Evolutionary conservation across 768 basidiomycete genomes (phyloP), one percentile per base, ranked within the genome.

Genomic region (Russula foetens): DNA sequence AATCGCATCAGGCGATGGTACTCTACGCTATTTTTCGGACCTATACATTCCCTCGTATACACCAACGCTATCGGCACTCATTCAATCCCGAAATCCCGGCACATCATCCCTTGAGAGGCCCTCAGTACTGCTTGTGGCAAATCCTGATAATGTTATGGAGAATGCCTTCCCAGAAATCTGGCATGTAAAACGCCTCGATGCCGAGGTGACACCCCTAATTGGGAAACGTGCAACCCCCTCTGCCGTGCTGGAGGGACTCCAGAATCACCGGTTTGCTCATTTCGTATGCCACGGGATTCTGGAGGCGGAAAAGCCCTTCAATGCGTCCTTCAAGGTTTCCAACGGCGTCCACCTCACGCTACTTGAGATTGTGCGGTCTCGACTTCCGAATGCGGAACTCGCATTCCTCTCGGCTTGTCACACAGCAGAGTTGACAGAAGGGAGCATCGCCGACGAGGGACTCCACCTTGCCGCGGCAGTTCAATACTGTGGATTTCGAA

Each of bases 1-100:
- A 8, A 46, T 63, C 24, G 31, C 17, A 11, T 50, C 38, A 2
- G 29, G 51, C 21, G 61, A 23, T 19, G 7, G 21, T 4, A 7
- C 21, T 8, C 21, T 47, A 9, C 51, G n/a, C 7, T 43, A 58
- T 38, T 47, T 60, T 29, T 54, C 58, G 17, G 45, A 65, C 9
- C 7, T 59, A 3, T 62, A 53, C 52, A 52, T 63, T 14, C 52
- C 43, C 5, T 64, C 63, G 29, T 63, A 64, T 28, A 63, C 61
- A 4, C 56, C 61, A 4, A 53, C 63, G 4, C 52, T 59, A 19
- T 59, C 58, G 7, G 44, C 51, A 8, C 58, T 59, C 15, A 53
- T 59, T 6, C 44, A 47, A 46, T 35, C 58, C 8, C 51, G 51
- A 23, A 23, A 52, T 14, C n/a, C 51, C 1, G 26, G 33, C 26